These are phyloP conservation scores for Plasmodium cynomolgi DNA, from an alignment of 169 alveolate genomes.

Conservation along the genomic window DNA sequence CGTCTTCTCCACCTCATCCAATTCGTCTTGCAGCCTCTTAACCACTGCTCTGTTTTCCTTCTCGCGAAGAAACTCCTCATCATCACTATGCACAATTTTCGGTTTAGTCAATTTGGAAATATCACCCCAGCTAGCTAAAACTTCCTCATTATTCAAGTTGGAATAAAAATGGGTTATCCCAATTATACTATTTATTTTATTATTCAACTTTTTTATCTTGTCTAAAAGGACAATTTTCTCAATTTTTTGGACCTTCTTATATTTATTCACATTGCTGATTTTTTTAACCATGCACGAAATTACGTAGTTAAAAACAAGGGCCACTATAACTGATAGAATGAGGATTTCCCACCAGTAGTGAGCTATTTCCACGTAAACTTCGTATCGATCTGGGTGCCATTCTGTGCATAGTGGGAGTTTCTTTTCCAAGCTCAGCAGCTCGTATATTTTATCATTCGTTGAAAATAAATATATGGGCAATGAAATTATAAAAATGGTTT, in stretches of 20 bases:
- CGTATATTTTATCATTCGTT: slow-evolving; percentile 54
- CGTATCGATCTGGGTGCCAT: slow-evolving; percentile 73
- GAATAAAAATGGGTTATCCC: not conserved
- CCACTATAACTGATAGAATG: slow-evolving; percentile 24
- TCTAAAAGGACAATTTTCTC: slow-evolving; percentile 42
- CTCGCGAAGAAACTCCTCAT: slow-evolving; percentile 50
- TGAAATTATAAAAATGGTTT: slow-evolving; percentile 44
- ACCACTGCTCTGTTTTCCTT: slow-evolving; percentile 20
- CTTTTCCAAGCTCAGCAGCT: slow-evolving; percentile 9
- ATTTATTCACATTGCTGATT: not conserved
- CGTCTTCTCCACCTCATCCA: slow-evolving; percentile 26
- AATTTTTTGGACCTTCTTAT: slow-evolving; percentile 43
- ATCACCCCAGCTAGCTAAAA: not conserved
- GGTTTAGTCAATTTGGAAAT: slow-evolving; percentile 36
- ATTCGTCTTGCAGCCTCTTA: slow-evolving; percentile 32
- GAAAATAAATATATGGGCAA: slow-evolving; percentile 70
- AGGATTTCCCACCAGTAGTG: slow-evolving; percentile 31
- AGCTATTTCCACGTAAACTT: slow-evolving; percentile 24
- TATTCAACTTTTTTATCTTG: slow-evolving; percentile 21
- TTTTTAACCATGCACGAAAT: slow-evolving; percentile 36
- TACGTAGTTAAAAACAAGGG: slow-evolving; percentile 57
- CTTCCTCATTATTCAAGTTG: not conserved
- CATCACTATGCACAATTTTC: slow-evolving; percentile 72
- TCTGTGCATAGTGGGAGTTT: slow-evolving; percentile 44
- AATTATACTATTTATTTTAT: not conserved